phyloP scores from a whole-genome alignment of 208 protist genomes.

The Naegleria lovaniensis region DNA sequence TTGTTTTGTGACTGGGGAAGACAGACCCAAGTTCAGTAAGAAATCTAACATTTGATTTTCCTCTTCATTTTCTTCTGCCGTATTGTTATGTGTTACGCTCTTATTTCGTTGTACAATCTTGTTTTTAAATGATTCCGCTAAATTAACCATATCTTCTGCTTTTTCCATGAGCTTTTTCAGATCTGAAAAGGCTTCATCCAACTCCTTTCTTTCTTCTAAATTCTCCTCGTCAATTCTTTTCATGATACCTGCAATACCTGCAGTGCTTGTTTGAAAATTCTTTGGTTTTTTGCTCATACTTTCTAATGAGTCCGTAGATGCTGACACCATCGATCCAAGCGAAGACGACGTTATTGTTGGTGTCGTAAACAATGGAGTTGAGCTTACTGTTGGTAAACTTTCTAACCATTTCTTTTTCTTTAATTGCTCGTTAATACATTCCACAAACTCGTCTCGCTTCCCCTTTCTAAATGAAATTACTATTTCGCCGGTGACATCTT shows the following conservation, averaged over 20 bases:
- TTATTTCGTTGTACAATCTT: constrained; percentile 18
- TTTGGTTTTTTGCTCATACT: not conserved
- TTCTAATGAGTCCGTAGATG: not conserved
- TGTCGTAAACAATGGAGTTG: not conserved
- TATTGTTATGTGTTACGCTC: not conserved
- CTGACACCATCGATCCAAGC: too few species aligned
- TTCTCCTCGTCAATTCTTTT: not conserved
- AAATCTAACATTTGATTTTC: not conserved
- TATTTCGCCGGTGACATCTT: not conserved
- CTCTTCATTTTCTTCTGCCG: not conserved
- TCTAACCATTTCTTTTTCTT: not conserved
- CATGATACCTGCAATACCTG: constrained; percentile 20
- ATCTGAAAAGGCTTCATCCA: constrained; percentile 19
- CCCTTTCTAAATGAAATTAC: not conserved
- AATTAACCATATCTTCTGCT: constrained; percentile 19
- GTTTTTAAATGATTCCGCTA: not conserved
- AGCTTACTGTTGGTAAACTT: not conserved
- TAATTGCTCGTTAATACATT: not conserved
- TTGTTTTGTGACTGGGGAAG: not conserved
- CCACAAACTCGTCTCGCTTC: not conserved
- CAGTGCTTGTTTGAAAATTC: not conserved
- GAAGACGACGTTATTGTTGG: not conserved
- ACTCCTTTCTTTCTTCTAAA: not conserved
- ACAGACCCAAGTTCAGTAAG: not conserved
- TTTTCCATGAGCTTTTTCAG: constrained; percentile 20